A percentile compares a stretch with the other conserved stretches of the same genome.
Evolutionary conservation across 2,329 filamentous ascomycete species (phyloP).

Genomic region (Falciphora oryzae): DNA sequence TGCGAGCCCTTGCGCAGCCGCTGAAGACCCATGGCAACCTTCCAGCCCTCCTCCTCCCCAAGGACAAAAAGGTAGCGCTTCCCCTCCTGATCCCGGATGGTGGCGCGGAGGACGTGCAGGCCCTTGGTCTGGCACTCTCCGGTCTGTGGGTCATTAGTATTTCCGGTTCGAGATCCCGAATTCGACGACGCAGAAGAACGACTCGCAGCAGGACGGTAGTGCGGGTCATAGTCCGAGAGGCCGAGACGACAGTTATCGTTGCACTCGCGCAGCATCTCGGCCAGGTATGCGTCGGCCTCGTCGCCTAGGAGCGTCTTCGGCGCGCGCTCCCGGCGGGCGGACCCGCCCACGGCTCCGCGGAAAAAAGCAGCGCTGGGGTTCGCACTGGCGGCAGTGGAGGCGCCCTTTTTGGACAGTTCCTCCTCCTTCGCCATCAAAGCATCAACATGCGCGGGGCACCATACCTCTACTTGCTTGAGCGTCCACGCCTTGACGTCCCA

Average conservation of each 20-base stretch:
- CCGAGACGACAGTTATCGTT: constrained; percentile 56
- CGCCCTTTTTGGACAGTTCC: background rate
- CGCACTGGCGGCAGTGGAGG: background rate
- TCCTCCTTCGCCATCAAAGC: constrained; percentile 24
- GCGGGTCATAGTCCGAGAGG: constrained; percentile 24
- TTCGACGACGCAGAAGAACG: constrained; percentile 10
- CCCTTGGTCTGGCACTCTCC: constrained; percentile 36
- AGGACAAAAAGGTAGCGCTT: constrained; percentile 62
- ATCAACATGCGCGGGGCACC: constrained; percentile 63
- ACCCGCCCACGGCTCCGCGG: constrained; percentile 42
- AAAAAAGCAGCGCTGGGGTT: constrained; percentile 32
- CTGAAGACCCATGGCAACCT: constrained; percentile 57
- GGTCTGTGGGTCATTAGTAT: background rate
- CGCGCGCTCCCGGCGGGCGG: constrained; percentile 37
- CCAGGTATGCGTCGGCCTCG: constrained; percentile 60
- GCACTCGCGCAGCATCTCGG: constrained; percentile 58
- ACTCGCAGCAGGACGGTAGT: constrained; percentile 14
- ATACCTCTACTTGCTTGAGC: constrained; percentile 86
- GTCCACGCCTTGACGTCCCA: constrained; percentile 99
- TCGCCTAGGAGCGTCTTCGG: constrained; percentile 52
- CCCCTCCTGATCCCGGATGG: constrained; percentile 59
- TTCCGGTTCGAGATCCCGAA: too few species aligned
- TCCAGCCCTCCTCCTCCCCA: constrained; percentile 61
- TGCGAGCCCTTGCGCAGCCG: constrained; percentile 55
- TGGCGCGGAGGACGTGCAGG: constrained; percentile 58